phyloP scores from a whole-genome alignment of 345 rosid species.

The Melastoma malabathricum region DNA sequence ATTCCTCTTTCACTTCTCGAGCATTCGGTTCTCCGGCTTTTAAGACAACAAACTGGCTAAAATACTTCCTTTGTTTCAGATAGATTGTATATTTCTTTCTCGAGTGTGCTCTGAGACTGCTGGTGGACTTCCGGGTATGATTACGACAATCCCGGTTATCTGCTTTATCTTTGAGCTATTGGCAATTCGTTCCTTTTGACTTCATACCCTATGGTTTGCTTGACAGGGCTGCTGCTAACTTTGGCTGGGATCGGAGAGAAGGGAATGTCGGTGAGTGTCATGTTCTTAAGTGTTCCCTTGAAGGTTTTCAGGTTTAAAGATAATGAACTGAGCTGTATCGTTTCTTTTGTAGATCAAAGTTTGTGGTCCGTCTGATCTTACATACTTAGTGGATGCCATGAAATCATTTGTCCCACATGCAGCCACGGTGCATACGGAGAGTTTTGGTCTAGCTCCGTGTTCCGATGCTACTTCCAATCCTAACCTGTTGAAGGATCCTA shows the following conservation, averaged over 20 bases:
- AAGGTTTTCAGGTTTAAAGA: conserved; percentile 1
- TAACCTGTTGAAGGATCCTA: conserved; percentile 26
- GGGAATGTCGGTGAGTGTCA: conserved; percentile 70
- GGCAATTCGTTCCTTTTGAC: too few relatives aligned
- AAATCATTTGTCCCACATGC: conserved; percentile 87
- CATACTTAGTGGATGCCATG: conserved; percentile 82
- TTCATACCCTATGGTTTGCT: too few relatives aligned
- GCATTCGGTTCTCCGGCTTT: not conserved
- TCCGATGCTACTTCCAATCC: conserved; percentile 23
- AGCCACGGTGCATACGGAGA: conserved; percentile 81
- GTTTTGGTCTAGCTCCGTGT: conserved; percentile 47
- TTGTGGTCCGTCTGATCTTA: conserved; percentile 98
- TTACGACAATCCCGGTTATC: too few relatives aligned
- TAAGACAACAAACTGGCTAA: conserved; percentile 2
- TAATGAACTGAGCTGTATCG: conserved; percentile 1
- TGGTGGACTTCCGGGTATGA: conserved; percentile 83
- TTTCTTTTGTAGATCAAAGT: conserved; percentile 53
- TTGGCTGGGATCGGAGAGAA: conserved; percentile 91
- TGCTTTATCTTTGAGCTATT: too few relatives aligned
- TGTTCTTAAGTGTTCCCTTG: not conserved
- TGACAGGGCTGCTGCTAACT: conserved; percentile 67
- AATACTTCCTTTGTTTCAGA: conserved; percentile 29
- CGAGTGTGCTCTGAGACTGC: conserved; percentile 98
- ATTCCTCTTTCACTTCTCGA: not conserved
- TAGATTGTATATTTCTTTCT: conserved; percentile 86